These are phyloP conservation scores for Yamadazyma akitaensis DNA, from an alignment of 805 yeast genomes.

Conservation along the genomic window DNA sequence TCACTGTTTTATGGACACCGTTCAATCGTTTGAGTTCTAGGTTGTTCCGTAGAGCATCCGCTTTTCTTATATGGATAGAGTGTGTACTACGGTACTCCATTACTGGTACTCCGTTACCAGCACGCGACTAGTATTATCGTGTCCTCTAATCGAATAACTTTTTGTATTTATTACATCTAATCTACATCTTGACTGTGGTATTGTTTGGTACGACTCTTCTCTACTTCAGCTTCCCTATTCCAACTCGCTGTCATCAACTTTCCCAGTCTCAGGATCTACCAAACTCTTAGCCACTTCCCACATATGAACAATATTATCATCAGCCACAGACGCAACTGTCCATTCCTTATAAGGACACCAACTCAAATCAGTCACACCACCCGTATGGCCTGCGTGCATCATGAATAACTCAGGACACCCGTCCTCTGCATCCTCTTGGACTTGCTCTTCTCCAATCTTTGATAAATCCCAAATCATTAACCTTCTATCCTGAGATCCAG, in stretches of 20 bases:
- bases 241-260: slow-evolving; percentile 14
- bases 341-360: slow-evolving; percentile 74
- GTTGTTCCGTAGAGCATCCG: too few relatives aligned
- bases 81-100: too few relatives aligned
- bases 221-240: slow-evolving; percentile 3
- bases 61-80: too few relatives aligned
- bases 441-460: slow-evolving; percentile 80
- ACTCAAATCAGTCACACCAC: slow-evolving; percentile 67
- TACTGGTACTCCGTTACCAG: too few relatives aligned
- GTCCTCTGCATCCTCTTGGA: slow-evolving; percentile 84
- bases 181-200: too few relatives aligned
- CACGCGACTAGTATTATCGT: too few relatives aligned
- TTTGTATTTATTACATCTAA: too few relatives aligned
- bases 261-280: slow-evolving; percentile 15
- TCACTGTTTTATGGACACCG: too few relatives aligned
- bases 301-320: slow-evolving; percentile 57
- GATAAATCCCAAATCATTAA: slow-evolving; percentile 78
- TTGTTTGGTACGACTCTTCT: too few relatives aligned
- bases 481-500: slow-evolving; percentile 75
- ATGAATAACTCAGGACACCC: slow-evolving; percentile 84
- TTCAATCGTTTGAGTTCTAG: too few relatives aligned
- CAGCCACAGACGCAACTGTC: slow-evolving; percentile 66
- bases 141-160: too few relatives aligned
- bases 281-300: slow-evolving; percentile 48
- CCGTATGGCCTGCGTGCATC: slow-evolving; percentile 93